These are phyloP conservation scores for Parietichytrium sp. DNA, from an alignment of 108 stramenopile genomes.

Conservation along the genomic window DNA sequence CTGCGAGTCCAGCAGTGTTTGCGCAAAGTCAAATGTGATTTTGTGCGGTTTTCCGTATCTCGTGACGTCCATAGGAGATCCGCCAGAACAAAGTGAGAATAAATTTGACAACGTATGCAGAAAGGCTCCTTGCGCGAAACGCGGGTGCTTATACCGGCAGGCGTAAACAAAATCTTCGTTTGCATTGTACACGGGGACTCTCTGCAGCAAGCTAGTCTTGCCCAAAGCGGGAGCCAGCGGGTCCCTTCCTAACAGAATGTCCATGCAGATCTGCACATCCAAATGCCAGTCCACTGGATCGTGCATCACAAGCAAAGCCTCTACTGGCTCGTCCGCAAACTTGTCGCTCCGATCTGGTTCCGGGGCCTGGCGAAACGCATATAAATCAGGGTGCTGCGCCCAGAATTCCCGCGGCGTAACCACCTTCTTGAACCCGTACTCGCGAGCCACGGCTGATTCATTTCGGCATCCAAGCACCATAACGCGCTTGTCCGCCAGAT, in stretches of 20 bases:
- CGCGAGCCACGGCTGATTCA: constrained; percentile 1
- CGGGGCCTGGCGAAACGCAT: neutral
- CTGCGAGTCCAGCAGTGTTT: constrained; percentile 14
- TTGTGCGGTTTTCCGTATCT: constrained; percentile 42
- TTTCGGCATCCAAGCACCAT: constrained; percentile 42
- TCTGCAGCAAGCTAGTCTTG: constrained; percentile 25
- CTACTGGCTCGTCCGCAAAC: constrained; percentile 17
- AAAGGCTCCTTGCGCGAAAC: constrained; percentile 50
- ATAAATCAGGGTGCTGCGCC: constrained; percentile 22
- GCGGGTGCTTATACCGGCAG: constrained; percentile 36
- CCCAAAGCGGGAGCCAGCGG: neutral
- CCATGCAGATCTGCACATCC: constrained; percentile 42
- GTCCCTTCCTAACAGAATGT: constrained; percentile 30
- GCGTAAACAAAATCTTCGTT: constrained; percentile 50
- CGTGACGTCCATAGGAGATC: neutral
- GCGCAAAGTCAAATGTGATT: constrained; percentile 43
- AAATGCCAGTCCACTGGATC: constrained; percentile 47
- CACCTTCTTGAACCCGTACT: constrained; percentile 43
- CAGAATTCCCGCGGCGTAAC: neutral
- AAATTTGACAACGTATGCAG: neutral
- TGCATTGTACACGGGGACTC: constrained; percentile 39
- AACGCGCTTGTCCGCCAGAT: neutral
- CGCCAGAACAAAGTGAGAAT: neutral
- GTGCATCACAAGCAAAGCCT: constrained; percentile 40
- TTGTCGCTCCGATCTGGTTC: neutral